These are phyloP conservation scores for Chaetomium tenue DNA, from an alignment of 495 filamentous ascomycete species.

Conservation along the genomic window DNA sequence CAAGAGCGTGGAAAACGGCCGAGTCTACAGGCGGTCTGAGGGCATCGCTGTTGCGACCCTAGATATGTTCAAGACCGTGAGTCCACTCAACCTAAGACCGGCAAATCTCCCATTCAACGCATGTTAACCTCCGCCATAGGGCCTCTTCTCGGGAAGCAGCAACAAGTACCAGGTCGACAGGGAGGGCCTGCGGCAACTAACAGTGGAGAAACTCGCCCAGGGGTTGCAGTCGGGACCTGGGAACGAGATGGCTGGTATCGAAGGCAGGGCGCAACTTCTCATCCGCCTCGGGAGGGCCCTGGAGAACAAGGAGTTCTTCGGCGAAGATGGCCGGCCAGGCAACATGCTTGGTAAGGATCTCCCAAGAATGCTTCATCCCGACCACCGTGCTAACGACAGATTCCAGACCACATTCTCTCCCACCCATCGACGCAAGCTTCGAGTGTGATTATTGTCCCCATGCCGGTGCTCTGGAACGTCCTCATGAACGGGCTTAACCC, in stretches of 20 bases:
- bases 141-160: constrained; percentile 83
- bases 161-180: constrained; percentile 90
- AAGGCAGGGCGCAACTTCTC: constrained; percentile 80
- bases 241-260: constrained; percentile 83
- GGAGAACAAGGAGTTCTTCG: constrained; percentile 81
- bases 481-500: constrained; percentile 82
- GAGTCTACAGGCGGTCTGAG: constrained; percentile 79
- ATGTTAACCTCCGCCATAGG: constrained; percentile 39
- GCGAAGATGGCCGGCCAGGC: constrained; percentile 78
- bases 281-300: constrained; percentile 73
- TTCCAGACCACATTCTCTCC: constrained; percentile 81
- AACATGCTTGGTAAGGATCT: constrained; percentile 86
- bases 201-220: constrained; percentile 67
- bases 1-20: constrained; percentile 85
- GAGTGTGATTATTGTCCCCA: constrained; percentile 78
- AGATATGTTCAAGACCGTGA: constrained; percentile 88
- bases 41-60: constrained; percentile 90
- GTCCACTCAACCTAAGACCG: constrained; percentile 6
- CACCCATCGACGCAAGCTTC: constrained; percentile 85
- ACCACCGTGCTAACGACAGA: constrained; percentile 9
- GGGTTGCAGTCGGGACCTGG: constrained; percentile 79
- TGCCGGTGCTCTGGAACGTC: constrained; percentile 89
- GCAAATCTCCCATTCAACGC: not conserved
- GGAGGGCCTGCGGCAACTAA: constrained; percentile 71
- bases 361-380: no score